A percentile compares a stretch with the other conserved stretches of the same genome.
Conservation (phyloP, 2,329 filamentous ascomycete genomes). For the Trichoderma simmonsii region DNA sequence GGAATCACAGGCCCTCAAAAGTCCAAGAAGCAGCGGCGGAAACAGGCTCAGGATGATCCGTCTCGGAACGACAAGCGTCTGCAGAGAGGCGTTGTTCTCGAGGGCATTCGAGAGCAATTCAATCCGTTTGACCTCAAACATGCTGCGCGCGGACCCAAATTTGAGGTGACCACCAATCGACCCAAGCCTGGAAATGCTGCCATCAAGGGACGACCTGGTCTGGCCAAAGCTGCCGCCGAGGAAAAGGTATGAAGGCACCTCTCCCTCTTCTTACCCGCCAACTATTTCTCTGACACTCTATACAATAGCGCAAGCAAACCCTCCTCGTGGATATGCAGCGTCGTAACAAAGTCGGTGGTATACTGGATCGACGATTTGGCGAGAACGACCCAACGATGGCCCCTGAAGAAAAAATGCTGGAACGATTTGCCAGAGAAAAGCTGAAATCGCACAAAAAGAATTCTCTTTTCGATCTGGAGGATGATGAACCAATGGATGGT, state of each 20-base stretch:
- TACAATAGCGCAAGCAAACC: slow-evolving; percentile 66
- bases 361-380: slow-evolving; percentile 90
- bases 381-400: slow-evolving; percentile 94
- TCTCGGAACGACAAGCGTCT: slow-evolving; percentile 69
- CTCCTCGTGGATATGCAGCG: slow-evolving; percentile 86
- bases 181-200: slow-evolving; percentile 50
- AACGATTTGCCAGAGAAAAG: slow-evolving; percentile 87
- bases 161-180: slow-evolving; percentile 72
- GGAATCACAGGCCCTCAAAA: slow-evolving; percentile 88
- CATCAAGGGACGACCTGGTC: slow-evolving; percentile 71
- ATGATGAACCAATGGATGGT: slow-evolving; percentile 55
- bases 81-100: slow-evolving; percentile 72
- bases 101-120: slow-evolving; percentile 89
- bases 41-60: slow-evolving; percentile 63
- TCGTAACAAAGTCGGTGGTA: slow-evolving; percentile 86
- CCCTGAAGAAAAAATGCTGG: slow-evolving; percentile 85
- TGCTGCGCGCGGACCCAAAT: slow-evolving; percentile 73
- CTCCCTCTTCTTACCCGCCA: background rate
- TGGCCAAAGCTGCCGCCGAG: slow-evolving; percentile 82
- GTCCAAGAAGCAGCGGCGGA: slow-evolving; percentile 90
- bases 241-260: slow-evolving; percentile 59
- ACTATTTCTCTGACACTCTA: slow-evolving; percentile 19
- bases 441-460: slow-evolving; percentile 72
- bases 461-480: slow-evolving; percentile 87
- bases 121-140: slow-evolving; percentile 96